Percentiles rank a stretch among this genome's conserved stretches.
Evolutionary conservation across 202 grass and related monocot species (phyloP).

Genomic region (Panicum virgatum): DNA sequence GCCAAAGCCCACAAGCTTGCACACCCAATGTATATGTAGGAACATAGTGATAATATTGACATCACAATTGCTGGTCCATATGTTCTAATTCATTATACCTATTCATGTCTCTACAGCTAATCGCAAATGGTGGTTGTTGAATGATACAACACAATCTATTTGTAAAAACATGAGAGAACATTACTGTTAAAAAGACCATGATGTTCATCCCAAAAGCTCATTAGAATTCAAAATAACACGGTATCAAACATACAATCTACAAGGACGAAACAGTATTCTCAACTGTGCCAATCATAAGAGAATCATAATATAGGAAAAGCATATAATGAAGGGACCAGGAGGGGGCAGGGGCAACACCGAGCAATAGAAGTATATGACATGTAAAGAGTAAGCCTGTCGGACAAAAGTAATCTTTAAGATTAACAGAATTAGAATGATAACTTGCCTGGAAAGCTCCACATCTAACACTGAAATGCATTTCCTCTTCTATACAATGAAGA

Average conservation of each 20-base stretch:
- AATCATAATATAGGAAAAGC: constrained; percentile 16
- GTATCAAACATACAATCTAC: constrained; percentile 3
- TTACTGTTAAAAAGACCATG: constrained; percentile 1
- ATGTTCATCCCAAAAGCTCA: constrained; percentile 19
- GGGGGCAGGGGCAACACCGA: neutral
- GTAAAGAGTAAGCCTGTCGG: neutral
- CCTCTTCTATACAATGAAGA: constrained; percentile 63
- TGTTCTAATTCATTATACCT: constrained; percentile 5
- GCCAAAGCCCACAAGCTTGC: neutral
- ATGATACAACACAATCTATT: constrained; percentile 9
- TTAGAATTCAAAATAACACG: constrained; percentile 24
- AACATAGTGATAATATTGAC: neutral
- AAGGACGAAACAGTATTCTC: neutral
- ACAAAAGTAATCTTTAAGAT: constrained; percentile 36
- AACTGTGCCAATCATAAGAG: neutral
- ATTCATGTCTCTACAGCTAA: constrained; percentile 14
- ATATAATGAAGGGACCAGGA: neutral
- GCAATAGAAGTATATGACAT: constrained; percentile 1
- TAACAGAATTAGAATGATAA: constrained; percentile 13
- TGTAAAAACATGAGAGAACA: constrained; percentile 14
- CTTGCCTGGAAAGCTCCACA: constrained; percentile 84
- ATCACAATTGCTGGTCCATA: constrained; percentile 5
- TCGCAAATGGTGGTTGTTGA: constrained; percentile 5
- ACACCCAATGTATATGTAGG: neutral
- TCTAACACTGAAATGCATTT: constrained; percentile 65